A percentile compares a stretch with the other conserved stretches of the same genome.
phyloP scores from a whole-genome alignment of 2,329 filamentous ascomycete genomes.

The Pestalotiopsis sp. region DNA sequence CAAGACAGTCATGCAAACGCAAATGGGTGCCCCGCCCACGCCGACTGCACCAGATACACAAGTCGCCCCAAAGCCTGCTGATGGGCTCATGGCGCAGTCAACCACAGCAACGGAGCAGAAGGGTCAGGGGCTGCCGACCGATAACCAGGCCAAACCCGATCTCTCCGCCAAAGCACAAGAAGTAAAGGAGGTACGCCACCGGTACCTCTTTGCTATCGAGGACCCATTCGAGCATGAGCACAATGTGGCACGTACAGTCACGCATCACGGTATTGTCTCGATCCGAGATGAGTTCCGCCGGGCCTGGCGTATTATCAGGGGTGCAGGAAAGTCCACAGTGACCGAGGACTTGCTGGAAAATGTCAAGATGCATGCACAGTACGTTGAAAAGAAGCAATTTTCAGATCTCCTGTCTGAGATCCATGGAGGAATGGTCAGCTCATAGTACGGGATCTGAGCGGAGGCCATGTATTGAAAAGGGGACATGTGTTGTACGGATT shows the following conservation, averaged over 20 bases:
- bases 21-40: constrained; percentile 34
- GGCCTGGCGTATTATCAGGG: constrained; percentile 72
- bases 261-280: constrained; percentile 77
- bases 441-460: background rate
- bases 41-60: constrained; percentile 19
- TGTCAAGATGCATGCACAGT: constrained; percentile 39
- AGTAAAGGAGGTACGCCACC: constrained; percentile 72
- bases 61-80: constrained; percentile 18
- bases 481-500: no score
- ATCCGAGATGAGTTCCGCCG: constrained; percentile 85
- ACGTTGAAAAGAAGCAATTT: constrained; percentile 38
- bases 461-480: background rate
- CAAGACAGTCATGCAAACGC: constrained; percentile 66
- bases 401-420: constrained; percentile 43
- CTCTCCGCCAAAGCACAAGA: constrained; percentile 37
- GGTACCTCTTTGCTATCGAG: constrained; percentile 87
- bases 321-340: constrained; percentile 44
- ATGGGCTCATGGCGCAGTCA: constrained; percentile 21
- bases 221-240: constrained; percentile 89
- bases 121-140: constrained; percentile 15
- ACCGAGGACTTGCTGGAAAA: constrained; percentile 59
- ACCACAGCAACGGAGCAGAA: constrained; percentile 15
- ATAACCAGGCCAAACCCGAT: constrained; percentile 13
- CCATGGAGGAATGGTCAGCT: constrained; percentile 29
- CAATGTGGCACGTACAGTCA: constrained; percentile 87